A percentile compares a stretch with the other conserved stretches of the same genome.
Evolutionary conservation across 164 flowering plant species (phyloP).

Genomic region (Berberis thunbergii): DNA sequence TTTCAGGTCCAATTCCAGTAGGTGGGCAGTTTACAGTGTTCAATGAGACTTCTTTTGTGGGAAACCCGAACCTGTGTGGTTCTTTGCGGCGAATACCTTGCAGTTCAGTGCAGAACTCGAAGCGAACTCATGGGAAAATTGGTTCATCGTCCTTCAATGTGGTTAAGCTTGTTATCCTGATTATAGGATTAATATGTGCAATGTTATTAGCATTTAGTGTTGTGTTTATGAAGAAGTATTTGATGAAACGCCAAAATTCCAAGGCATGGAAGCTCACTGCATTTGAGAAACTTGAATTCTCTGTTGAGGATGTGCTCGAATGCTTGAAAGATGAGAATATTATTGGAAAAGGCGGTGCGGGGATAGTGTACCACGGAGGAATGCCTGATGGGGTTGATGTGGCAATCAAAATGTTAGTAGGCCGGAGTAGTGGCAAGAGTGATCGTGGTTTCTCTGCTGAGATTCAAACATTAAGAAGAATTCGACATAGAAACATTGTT

Average conservation of each 20-base stretch:
- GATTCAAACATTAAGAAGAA: slow-evolving; percentile 73
- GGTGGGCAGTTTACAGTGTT: slow-evolving; percentile 60
- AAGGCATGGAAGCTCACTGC: slow-evolving; percentile 70
- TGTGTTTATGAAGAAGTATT: too few relatives aligned
- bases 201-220: slow-evolving; percentile 1
- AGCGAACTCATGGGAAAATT: not conserved
- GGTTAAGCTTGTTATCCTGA: slow-evolving; percentile 18
- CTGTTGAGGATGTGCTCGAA: slow-evolving; percentile 67
- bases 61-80: slow-evolving; percentile 69
- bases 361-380: slow-evolving; percentile 81
- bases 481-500: slow-evolving; percentile 83
- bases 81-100: slow-evolving; percentile 20
- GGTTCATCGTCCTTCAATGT: slow-evolving; percentile 7
- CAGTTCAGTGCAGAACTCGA: slow-evolving; percentile 3
- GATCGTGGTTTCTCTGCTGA: slow-evolving; percentile 90
- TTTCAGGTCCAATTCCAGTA: slow-evolving; percentile 49
- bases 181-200: slow-evolving; percentile 13
- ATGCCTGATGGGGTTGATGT: slow-evolving; percentile 63
- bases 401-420: slow-evolving; percentile 65
- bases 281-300: slow-evolving; percentile 65
- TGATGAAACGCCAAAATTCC: slow-evolving; percentile 11
- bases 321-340: slow-evolving; percentile 84
- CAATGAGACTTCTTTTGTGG: slow-evolving; percentile 49
- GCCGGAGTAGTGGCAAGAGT: slow-evolving; percentile 33
- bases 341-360: slow-evolving; percentile 93